Base-by-base conservation (phyloP, 495 filamentous ascomycete genomes). In the Podospora anserina region DNA sequence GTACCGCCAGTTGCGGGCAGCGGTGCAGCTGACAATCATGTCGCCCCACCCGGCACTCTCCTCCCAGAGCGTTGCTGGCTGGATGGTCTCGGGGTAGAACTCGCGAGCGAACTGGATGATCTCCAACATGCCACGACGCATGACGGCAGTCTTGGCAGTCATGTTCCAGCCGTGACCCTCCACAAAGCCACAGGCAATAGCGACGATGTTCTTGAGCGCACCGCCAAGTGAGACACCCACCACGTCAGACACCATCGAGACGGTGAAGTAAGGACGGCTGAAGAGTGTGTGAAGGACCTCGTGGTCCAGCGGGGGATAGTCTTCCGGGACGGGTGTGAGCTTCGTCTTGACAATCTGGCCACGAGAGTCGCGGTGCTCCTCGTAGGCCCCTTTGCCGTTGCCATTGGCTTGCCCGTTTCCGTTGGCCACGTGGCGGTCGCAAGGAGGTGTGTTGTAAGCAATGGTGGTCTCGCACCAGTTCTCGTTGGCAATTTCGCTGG, bases 381-480 rank as follows among this genome's bases (percentile, higher is more conserved):
- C 81, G 78, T 13, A 86, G 81, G 26, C 78, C 73, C 19, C 55
- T 58, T 54, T 72, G 67, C 2, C 73, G 71, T 39, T 63, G 62
- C 61, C 70, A 67, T 69, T 78, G 0, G 85, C 86, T 1, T 87
- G 88, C 16, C 84, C 81, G 4, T 70, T 68, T 27, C 66, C 64
- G 63, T 71, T 69, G 32, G 56, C 61, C 20, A 28, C 23, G 30
- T 69, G 76, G 18, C 90, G 89, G 74, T 85, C 83, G 78, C 94
- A 85, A n/a, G 87, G 84, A 0, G 96, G 96, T 15, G 95, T 94
- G 77, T 97, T 93, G 78, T 98, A 99, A 28, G 93, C 96, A 53
- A 99, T 88, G 34, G 93, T 98, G 2, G 96, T 97, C 82, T 98
- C 96, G 71, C 89, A 97, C 85, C 91, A 97, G 77, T 97, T 94